Base-by-base conservation (phyloP, 108 stramenopile species). In the Skeletonema tropicum region DNA sequence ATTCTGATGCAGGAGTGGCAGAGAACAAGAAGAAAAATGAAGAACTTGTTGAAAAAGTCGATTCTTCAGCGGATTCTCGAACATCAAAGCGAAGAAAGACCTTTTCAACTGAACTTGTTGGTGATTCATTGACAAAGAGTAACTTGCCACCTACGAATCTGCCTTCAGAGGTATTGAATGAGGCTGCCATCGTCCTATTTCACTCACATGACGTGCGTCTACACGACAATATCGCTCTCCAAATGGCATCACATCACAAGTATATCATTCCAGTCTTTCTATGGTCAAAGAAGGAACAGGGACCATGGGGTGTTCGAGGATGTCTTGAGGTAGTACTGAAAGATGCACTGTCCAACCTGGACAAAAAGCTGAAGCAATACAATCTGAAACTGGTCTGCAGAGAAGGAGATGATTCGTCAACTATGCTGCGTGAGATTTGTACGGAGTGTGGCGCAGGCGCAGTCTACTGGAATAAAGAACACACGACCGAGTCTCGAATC, bases 171-270 rank as follows among this genome's bases (percentile, higher is more conserved):
- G 0, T 35, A 35, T 35, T 35, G 35, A 35, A 35, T 35, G 8
- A 57, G 29, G 13, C 68, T 6, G 76, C 26, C 66, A 46, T 41
- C 26, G 74, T 84, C 7, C 29, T 84, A 3, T 84, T 84, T 72
- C 74, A 75, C 33, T 71, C 78, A 13, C 79, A 80, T 55, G 83
- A 84, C 66, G 70, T 84, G 21, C 83, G 83, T 26, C 25, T 84
- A 30, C 70, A 70, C 35, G 83, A 84, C 59, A 84, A 84, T 41
- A 31, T 29, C 11, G 77, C 83, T 3, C 19, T 83, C 26, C 62
- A 83, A 46, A 25, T 42, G 12, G 83, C 83, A 17, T 30, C 59
- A n/a, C 17, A 31, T 25, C 35, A 52, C n/a, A 74, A 32, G 8
- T 31, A 3, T 8, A 70, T 84, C 15, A 64, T 84, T 1, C 83